phyloP scores from a whole-genome alignment of 352 stramenopile genomes.

The Aphanomyces astaci region DNA sequence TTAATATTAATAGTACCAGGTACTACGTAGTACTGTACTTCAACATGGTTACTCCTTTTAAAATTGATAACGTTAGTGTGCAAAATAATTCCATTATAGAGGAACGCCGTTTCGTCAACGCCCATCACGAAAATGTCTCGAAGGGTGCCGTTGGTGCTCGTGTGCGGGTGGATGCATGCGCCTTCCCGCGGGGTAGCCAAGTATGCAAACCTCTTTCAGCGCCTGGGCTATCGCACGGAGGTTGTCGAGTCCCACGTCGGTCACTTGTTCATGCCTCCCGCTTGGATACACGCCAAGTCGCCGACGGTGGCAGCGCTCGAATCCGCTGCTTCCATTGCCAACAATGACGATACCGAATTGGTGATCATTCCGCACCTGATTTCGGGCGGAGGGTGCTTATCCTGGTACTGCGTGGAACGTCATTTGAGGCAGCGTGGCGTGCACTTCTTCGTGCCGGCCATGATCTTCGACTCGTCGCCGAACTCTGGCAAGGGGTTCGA shows the following conservation, averaged over 20 bases:
- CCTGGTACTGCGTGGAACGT: not conserved
- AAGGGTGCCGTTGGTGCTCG: not conserved
- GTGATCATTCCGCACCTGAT: not conserved
- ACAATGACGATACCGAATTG: no score
- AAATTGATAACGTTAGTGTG: no score
- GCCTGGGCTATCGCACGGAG: not conserved
- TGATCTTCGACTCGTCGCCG: constrained; percentile 11
- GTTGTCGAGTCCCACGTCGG: not conserved
- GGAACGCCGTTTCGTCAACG: not conserved
- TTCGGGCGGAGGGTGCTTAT: not conserved
- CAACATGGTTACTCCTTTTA: no score
- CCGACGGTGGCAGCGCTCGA: not conserved
- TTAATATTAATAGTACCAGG: not conserved
- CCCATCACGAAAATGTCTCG: not conserved
- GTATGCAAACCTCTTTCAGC: not conserved
- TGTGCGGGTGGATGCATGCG: not conserved
- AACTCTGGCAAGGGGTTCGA: not conserved
- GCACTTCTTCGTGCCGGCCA: constrained; percentile 1
- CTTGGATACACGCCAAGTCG: not conserved
- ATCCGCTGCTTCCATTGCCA: not conserved
- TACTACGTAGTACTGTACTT: not conserved
- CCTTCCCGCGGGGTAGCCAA: not conserved
- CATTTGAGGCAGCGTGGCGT: not conserved
- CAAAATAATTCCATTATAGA: not conserved
- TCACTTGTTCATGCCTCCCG: not conserved